phyloP scores from a whole-genome alignment of 2,329 filamentous ascomycete genomes.

The Aspergillus ibericus region DNA sequence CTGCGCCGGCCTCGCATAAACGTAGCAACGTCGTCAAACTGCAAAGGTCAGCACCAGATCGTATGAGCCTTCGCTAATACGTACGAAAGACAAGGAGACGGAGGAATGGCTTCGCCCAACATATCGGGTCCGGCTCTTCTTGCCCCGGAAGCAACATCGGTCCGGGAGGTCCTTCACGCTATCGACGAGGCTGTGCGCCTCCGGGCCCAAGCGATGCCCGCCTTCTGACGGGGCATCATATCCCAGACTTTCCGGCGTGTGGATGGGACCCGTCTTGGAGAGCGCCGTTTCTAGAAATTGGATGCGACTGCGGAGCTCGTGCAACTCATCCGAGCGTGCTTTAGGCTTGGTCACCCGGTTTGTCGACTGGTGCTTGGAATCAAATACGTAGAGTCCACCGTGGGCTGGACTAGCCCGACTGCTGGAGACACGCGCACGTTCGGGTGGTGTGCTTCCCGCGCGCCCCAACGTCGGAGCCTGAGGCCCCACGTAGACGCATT shows the following conservation, averaged over 20 bases:
- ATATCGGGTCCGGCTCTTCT: constrained; percentile 30
- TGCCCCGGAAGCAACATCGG: constrained; percentile 31
- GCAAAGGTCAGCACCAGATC: not conserved
- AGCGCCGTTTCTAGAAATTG: constrained; percentile 30
- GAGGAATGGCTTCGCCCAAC: constrained; percentile 34
- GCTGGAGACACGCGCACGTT: constrained; percentile 6
- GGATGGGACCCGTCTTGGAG: constrained; percentile 19
- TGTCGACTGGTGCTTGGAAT: constrained; percentile 29
- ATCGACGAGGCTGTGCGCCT: constrained; percentile 24
- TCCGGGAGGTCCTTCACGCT: constrained; percentile 29
- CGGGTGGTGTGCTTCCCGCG: constrained; percentile 5
- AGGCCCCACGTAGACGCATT: constrained; percentile 53
- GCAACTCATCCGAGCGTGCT: constrained; percentile 27
- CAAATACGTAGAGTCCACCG: constrained; percentile 35
- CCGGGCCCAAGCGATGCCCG: constrained; percentile 13
- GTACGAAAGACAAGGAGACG: constrained; percentile 33
- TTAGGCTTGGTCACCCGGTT: constrained; percentile 27
- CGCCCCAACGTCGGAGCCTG: constrained; percentile 11
- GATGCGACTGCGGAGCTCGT: constrained; percentile 31
- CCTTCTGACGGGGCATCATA: constrained; percentile 18
- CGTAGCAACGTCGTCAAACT: constrained; percentile 32
- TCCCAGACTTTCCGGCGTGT: constrained; percentile 28
- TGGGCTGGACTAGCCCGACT: constrained; percentile 17
- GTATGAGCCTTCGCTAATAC: constrained; percentile 8
- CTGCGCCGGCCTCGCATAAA: constrained; percentile 26